Evolutionary conservation across 2,329 filamentous ascomycete genomes (phyloP).

Genomic region (Lachnum nothofagi): DNA sequence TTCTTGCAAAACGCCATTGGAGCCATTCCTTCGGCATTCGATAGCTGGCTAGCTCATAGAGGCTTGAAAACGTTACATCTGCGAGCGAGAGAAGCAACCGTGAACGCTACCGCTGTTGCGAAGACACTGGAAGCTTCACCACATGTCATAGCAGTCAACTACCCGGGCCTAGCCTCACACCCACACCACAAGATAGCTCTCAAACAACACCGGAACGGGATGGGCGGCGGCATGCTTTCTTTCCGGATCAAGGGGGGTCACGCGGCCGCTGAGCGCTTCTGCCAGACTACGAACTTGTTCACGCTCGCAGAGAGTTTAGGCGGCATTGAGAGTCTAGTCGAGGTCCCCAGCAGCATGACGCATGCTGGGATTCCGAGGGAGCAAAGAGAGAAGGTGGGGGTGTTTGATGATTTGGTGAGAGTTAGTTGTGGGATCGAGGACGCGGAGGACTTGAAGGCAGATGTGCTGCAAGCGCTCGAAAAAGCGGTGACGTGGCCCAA

Average conservation of each 20-base stretch:
- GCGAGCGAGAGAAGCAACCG: conserved; percentile 76
- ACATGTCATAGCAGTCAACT: conserved; percentile 86
- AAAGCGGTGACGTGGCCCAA: conserved; percentile 53
- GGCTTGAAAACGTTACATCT: conserved; percentile 96
- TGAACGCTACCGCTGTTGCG: conserved; percentile 76
- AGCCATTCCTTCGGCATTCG: conserved; percentile 88
- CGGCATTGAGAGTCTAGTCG: conserved; percentile 85
- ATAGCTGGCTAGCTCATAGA: conserved; percentile 96
- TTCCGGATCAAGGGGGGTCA: conserved; percentile 90
- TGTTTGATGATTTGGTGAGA: conserved; percentile 90
- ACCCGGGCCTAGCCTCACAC: conserved; percentile 85
- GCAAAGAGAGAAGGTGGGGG: conserved; percentile 84
- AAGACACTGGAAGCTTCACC: conserved; percentile 71
- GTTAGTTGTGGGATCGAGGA: conserved; percentile 95
- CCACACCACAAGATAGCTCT: conserved; percentile 77
- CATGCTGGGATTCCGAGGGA: conserved; percentile 91
- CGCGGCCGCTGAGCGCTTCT: conserved; percentile 84
- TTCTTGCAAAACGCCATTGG: conserved; percentile 98
- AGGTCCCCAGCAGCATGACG: conserved; percentile 93
- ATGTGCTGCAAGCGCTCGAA: conserved; percentile 79
- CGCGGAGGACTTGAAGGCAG: conserved; percentile 71
- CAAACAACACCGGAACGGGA: conserved; percentile 87
- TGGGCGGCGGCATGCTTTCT: conserved; percentile 95
- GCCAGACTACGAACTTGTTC: conserved; percentile 82
- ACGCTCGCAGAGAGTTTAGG: conserved; percentile 89